These are phyloP conservation scores for Cokeromyces recurvatus DNA, from an alignment of 371 early-diverging fungal species.

Conservation along the genomic window DNA sequence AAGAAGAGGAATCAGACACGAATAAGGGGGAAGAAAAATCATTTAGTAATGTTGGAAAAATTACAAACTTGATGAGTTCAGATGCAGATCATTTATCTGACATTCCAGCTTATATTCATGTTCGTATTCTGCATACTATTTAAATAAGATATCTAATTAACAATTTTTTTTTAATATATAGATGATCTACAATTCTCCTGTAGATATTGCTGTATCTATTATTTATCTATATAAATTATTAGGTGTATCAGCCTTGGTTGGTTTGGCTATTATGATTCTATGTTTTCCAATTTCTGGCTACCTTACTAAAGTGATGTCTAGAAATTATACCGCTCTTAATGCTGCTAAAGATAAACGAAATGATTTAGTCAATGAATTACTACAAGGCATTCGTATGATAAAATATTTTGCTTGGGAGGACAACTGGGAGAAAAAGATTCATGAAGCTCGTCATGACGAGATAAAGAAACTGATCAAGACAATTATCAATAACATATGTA, in stretches of 20 bases:
- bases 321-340: constrained; percentile 14
- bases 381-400: constrained; percentile 66
- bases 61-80: constrained; percentile 78
- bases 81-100: constrained; percentile 61
- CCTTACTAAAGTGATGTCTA: constrained; percentile 28
- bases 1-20: constrained; percentile 12
- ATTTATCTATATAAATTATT: constrained; percentile 47
- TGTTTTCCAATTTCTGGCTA: constrained; percentile 56
- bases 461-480: constrained; percentile 38
- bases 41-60: constrained; percentile 57
- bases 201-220: constrained; percentile 46
- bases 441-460: constrained; percentile 49
- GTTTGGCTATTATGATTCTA: constrained; percentile 42
- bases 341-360: constrained; percentile 42
- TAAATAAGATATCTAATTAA: constrained; percentile 12
- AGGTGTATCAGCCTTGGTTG: constrained; percentile 48
- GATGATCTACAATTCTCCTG: constrained; percentile 46
- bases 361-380: constrained; percentile 49
- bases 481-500: constrained; percentile 34
- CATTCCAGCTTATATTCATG: constrained; percentile 37
- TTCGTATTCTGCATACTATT: too few relatives aligned
- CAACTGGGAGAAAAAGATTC: constrained; percentile 47
- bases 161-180: background rate
- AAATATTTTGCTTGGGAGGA: constrained; percentile 69
- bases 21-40: constrained; percentile 6